Evolutionary conservation across 257 asterid species (phyloP).

Genomic region (Lithospermum erythrorhizon): DNA sequence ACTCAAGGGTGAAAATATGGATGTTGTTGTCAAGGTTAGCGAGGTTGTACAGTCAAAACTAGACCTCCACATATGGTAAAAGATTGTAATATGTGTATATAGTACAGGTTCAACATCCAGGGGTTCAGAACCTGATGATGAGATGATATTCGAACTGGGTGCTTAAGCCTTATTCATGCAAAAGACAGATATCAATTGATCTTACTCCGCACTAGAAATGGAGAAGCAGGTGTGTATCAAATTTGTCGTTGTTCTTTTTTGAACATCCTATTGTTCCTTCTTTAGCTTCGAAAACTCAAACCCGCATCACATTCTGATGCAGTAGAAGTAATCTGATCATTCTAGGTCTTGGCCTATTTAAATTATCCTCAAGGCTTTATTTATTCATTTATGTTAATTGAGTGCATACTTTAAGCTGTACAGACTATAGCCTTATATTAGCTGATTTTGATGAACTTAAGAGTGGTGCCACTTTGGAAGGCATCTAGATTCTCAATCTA

Average conservation of each 20-base stretch:
- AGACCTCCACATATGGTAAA: conserved; percentile 7
- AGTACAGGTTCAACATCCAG: conserved; percentile 90
- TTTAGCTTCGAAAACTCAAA: background rate
- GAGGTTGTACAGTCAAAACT: conserved; percentile 6
- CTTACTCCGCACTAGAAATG: conserved; percentile 95
- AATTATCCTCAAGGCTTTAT: background rate
- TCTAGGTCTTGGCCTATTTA: background rate
- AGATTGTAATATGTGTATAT: conserved; percentile 13
- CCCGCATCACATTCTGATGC: background rate
- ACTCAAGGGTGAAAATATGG: conserved; percentile 65
- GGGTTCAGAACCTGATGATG: conserved; percentile 91
- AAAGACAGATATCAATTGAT: conserved; percentile 90
- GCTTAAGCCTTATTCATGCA: conserved; percentile 92
- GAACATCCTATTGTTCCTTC: background rate
- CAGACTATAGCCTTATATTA: background rate
- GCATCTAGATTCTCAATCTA: background rate
- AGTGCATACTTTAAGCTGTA: background rate
- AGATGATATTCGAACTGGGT: conserved; percentile 95
- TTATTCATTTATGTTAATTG: background rate
- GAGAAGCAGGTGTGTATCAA: conserved; percentile 67
- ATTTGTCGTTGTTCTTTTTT: conserved; percentile 8
- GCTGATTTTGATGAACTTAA: background rate
- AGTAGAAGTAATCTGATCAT: background rate
- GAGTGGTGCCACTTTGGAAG: background rate
- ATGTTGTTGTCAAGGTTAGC: conserved; percentile 85